Evolutionary conservation across 768 basidiomycete genomes (phyloP).

Genomic region (Candolleomyces eurysporus): DNA sequence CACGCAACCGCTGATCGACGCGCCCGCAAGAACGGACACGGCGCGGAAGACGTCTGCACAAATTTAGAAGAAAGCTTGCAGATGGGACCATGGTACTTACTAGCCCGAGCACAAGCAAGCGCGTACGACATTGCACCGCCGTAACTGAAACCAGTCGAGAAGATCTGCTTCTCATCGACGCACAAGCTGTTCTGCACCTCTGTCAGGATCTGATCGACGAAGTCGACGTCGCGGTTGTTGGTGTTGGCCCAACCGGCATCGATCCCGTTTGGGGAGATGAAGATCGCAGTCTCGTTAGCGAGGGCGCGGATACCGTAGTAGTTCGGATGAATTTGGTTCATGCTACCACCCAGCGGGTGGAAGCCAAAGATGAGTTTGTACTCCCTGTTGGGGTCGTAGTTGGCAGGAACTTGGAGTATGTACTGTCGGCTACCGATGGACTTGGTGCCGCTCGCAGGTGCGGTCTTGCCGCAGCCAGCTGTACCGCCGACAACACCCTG

Average conservation of each 20-base stretch:
- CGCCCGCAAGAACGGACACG: constrained; percentile 2
- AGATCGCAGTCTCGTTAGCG: constrained; percentile 2
- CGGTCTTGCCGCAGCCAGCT: constrained; percentile 2
- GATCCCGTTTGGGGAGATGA: constrained; percentile 6
- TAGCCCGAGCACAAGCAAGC: neutral
- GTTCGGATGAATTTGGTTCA: neutral
- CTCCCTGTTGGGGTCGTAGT: neutral
- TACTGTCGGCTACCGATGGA: constrained; percentile 7
- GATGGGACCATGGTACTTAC: neutral
- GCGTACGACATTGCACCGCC: constrained; percentile 7
- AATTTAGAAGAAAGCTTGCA: neutral
- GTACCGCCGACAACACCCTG: neutral
- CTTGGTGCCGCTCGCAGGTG: constrained; percentile 3
- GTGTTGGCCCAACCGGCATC: constrained; percentile 6
- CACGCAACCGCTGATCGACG: neutral
- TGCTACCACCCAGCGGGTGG: constrained; percentile 6
- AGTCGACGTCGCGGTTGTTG: neutral
- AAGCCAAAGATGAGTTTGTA: constrained; percentile 10
- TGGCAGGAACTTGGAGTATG: constrained; percentile 6
- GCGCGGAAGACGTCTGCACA: constrained; percentile 2
- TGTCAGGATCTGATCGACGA: constrained; percentile 5
- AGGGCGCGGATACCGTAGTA: constrained; percentile 6
- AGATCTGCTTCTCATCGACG: constrained; percentile 4
- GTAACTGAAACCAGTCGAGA: constrained; percentile 8
- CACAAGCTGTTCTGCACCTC: constrained; percentile 1